A percentile compares a stretch with the other conserved stretches of the same genome.
Conservation (phyloP, 495 filamentous ascomycete genomes). For the Cercophora scortea region DNA sequence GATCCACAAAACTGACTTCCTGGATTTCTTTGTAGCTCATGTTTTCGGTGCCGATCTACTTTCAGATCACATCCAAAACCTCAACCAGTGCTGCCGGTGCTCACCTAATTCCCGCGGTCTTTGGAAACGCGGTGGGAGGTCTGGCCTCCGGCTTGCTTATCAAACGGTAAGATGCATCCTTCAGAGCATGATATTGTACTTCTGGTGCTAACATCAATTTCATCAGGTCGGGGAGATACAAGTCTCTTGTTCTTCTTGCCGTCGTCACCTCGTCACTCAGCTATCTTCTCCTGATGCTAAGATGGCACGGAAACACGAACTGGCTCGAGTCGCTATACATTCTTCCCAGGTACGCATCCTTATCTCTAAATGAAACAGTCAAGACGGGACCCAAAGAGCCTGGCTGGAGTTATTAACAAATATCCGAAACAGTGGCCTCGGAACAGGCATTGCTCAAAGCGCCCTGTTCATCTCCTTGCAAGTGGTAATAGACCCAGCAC, state of each 20-base stretch:
- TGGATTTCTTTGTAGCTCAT: slow-evolving; percentile 29
- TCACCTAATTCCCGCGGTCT: slow-evolving; percentile 56
- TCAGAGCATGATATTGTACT: neutral
- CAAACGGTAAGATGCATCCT: slow-evolving; percentile 20
- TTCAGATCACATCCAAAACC: slow-evolving; percentile 51
- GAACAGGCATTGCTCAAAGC: slow-evolving; percentile 44
- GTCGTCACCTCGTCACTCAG: slow-evolving; percentile 39
- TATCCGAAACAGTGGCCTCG: slow-evolving; percentile 33
- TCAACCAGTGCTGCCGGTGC: slow-evolving; percentile 51
- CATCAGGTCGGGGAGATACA: slow-evolving; percentile 51
- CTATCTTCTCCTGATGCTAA: slow-evolving; percentile 49
- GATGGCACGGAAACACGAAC: slow-evolving; percentile 57
- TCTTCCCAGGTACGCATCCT: slow-evolving; percentile 43
- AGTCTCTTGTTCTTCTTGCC: slow-evolving; percentile 43
- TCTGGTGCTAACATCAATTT: too few relatives aligned
- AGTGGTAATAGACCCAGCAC: slow-evolving; percentile 38
- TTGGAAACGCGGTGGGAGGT: slow-evolving; percentile 58
- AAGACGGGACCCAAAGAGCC: neutral
- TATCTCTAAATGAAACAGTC: slow-evolving; percentile 1
- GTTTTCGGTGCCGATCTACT: slow-evolving; percentile 60
- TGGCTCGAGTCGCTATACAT: slow-evolving; percentile 58
- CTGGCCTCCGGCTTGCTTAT: slow-evolving; percentile 53
- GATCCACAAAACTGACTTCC: too few relatives aligned
- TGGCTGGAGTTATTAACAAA: slow-evolving; percentile 8
- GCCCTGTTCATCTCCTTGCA: slow-evolving; percentile 52